These are phyloP conservation scores for Elasticomyces elasticus DNA, from an alignment of 495 filamentous ascomycete species.

Conservation along the genomic window DNA sequence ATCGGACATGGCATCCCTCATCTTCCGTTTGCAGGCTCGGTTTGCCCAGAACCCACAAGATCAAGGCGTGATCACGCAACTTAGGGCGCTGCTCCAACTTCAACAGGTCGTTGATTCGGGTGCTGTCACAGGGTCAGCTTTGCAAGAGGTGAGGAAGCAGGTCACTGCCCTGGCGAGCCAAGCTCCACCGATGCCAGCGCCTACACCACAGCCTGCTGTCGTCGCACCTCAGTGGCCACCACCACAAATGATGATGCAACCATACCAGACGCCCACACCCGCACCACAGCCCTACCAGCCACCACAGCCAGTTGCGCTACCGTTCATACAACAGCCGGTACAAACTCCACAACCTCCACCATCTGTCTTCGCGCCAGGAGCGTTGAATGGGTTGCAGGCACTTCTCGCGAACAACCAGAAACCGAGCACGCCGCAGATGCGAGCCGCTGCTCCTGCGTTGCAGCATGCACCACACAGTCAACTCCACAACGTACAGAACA, in stretches of 20 bases:
- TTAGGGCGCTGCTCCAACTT: slow-evolving; percentile 80
- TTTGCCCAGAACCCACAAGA: slow-evolving; percentile 66
- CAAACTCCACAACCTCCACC: neutral
- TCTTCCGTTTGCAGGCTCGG: slow-evolving; percentile 56
- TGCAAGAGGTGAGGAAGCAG: slow-evolving; percentile 69
- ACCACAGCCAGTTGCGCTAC: neutral
- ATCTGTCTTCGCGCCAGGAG: slow-evolving; percentile 9
- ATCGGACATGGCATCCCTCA: slow-evolving; percentile 68
- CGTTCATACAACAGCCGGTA: slow-evolving; percentile 8
- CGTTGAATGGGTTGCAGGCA: slow-evolving; percentile 16
- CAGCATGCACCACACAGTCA: slow-evolving; percentile 14
- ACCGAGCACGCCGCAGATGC: slow-evolving; percentile 20
- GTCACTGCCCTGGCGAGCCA: slow-evolving; percentile 54
- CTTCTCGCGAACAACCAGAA: slow-evolving; percentile 17
- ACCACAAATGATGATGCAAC: slow-evolving; percentile 6
- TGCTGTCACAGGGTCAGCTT: slow-evolving; percentile 67
- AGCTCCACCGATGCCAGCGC: slow-evolving; percentile 19
- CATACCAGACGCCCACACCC: slow-evolving; percentile 3
- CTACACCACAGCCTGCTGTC: slow-evolving; percentile 19
- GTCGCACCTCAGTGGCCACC: slow-evolving; percentile 15
- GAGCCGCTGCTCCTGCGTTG: slow-evolving; percentile 10
- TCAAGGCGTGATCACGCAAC: slow-evolving; percentile 57
- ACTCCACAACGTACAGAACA: slow-evolving; percentile 17
- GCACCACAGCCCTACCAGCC: slow-evolving; percentile 5
- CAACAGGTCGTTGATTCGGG: slow-evolving; percentile 62